Conservation (phyloP, 495 filamentous ascomycete genomes). For the Hypoxylon lienhwacheense region DNA sequence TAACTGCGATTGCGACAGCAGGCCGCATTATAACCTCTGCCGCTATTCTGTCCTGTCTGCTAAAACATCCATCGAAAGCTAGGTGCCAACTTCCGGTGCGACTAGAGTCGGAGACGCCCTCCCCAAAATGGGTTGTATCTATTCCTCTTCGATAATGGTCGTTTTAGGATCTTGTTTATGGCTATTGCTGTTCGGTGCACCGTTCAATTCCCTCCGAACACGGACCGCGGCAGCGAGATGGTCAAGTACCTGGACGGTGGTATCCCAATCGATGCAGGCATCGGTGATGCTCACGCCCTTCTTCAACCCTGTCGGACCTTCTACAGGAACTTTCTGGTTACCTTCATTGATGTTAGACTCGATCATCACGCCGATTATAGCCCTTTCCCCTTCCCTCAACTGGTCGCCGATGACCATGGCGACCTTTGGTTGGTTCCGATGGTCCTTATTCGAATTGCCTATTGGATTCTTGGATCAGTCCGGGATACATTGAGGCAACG, state of each 20-base stretch:
- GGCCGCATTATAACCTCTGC: no score
- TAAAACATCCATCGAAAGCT: background rate
- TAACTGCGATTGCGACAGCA: background rate
- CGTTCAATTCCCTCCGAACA: slow-evolving; percentile 62
- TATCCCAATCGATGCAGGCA: slow-evolving; percentile 94
- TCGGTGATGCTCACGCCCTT: slow-evolving; percentile 97
- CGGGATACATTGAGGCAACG: background rate
- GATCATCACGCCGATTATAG: slow-evolving; percentile 96
- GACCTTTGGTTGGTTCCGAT: slow-evolving; percentile 90
- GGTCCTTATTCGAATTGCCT: slow-evolving; percentile 76
- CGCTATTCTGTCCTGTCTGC: background rate
- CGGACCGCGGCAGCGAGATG: slow-evolving; percentile 83
- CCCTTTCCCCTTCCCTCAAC: slow-evolving; percentile 80
- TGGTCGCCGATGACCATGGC: slow-evolving; percentile 81
- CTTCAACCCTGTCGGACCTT: slow-evolving; percentile 75
- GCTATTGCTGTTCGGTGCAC: slow-evolving; percentile 29
- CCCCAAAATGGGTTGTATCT: slow-evolving; percentile 1
- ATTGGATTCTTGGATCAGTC: slow-evolving; percentile 10
- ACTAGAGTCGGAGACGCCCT: background rate
- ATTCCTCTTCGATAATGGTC: slow-evolving; percentile 51
- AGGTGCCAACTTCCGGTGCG: background rate
- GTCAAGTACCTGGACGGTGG: slow-evolving; percentile 81
- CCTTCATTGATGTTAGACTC: slow-evolving; percentile 97
- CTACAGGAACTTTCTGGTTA: slow-evolving; percentile 87
- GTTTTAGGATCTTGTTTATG: slow-evolving; percentile 36